phyloP scores from a whole-genome alignment of 2,329 filamentous ascomycete species.

The Byssochlamys sp. region DNA sequence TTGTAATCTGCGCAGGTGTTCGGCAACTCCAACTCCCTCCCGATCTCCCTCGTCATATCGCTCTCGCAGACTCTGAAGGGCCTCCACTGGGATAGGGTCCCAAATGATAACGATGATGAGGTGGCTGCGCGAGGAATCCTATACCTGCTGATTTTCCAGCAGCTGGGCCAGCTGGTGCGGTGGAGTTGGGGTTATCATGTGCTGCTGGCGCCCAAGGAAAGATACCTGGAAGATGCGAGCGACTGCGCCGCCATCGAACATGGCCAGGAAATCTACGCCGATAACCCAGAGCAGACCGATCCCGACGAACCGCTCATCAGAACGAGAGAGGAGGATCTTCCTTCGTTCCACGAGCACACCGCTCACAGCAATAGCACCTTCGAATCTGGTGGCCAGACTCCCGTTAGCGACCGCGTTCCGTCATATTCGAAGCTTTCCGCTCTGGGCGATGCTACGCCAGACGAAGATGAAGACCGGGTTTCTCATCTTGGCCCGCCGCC shows the following conservation, averaged over 20 bases:
- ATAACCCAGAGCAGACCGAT: constrained; percentile 29
- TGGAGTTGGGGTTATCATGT: constrained; percentile 99
- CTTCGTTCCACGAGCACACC: constrained; percentile 4
- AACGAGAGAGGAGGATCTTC: constrained; percentile 23
- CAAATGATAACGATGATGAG: constrained; percentile 88
- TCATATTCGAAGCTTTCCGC: constrained; percentile 27
- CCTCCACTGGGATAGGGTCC: constrained; percentile 84
- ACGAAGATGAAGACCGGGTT: constrained; percentile 12
- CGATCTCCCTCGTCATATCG: constrained; percentile 89
- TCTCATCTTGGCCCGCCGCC: constrained; percentile 24
- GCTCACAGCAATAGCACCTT: constrained; percentile 15
- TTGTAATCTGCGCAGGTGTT: constrained; percentile 52
- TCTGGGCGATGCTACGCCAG: constrained; percentile 1
- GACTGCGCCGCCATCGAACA: constrained; percentile 29
- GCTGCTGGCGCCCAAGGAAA: constrained; percentile 71
- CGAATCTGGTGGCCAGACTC: constrained; percentile 32
- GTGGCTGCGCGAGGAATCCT: constrained; percentile 88
- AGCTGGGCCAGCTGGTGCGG: constrained; percentile 83
- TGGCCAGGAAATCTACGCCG: constrained; percentile 32
- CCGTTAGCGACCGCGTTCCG: constrained; percentile 23
- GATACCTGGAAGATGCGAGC: constrained; percentile 36
- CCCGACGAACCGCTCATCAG: constrained; percentile 28
- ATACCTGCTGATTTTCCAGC: constrained; percentile 94
- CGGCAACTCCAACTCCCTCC: constrained; percentile 94
- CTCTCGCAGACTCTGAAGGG: constrained; percentile 85